Percentiles rank a stretch among this genome's conserved stretches.
phyloP scores from a whole-genome alignment of 2,329 filamentous ascomycete species.

The Fusarium begoniae region DNA sequence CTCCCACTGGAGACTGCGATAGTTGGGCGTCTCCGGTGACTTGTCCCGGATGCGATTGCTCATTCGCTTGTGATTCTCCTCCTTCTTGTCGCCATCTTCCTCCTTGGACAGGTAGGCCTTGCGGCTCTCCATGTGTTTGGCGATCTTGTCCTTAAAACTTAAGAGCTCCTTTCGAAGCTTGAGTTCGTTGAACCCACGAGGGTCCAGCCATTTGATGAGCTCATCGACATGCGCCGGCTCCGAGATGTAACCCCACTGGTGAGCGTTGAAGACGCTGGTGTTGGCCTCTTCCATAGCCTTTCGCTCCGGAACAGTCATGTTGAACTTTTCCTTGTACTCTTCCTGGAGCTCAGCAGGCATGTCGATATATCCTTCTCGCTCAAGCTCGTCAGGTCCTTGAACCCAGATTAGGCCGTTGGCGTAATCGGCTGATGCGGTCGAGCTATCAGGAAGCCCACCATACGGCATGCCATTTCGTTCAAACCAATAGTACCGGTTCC shows the following conservation, averaged over 20 bases:
- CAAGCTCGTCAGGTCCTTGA: conserved; percentile 91
- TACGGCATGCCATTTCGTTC: conserved; percentile 99
- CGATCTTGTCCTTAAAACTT: conserved; percentile 78
- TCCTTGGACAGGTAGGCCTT: conserved; percentile 69
- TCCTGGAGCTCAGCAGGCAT: conserved; percentile 74
- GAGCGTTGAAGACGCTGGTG: conserved; percentile 78
- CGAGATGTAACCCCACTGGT: conserved; percentile 92
- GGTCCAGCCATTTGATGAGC: conserved; percentile 88
- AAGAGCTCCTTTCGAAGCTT: conserved; percentile 89
- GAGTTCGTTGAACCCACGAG: conserved; percentile 84
- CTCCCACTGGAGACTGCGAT: conserved; percentile 63
- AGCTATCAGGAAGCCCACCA: conserved; percentile 85
- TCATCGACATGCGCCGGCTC: conserved; percentile 80
- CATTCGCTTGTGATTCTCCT: conserved; percentile 53
- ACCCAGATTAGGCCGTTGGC: conserved; percentile 97
- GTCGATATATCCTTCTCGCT: conserved; percentile 87
- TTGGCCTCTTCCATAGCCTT: conserved; percentile 86
- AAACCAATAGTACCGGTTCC: conserved; percentile 99
- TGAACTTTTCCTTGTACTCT: conserved; percentile 79
- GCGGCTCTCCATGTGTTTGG: conserved; percentile 81
- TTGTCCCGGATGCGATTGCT: conserved; percentile 58
- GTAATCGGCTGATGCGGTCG: conserved; percentile 86
- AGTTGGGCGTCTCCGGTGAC: conserved; percentile 56
- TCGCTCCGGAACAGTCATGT: conserved; percentile 84
- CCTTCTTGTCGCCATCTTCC: conserved; percentile 50